Base-by-base conservation (phyloP, 805 yeast species). In the Wickerhamiella australiensis region DNA sequence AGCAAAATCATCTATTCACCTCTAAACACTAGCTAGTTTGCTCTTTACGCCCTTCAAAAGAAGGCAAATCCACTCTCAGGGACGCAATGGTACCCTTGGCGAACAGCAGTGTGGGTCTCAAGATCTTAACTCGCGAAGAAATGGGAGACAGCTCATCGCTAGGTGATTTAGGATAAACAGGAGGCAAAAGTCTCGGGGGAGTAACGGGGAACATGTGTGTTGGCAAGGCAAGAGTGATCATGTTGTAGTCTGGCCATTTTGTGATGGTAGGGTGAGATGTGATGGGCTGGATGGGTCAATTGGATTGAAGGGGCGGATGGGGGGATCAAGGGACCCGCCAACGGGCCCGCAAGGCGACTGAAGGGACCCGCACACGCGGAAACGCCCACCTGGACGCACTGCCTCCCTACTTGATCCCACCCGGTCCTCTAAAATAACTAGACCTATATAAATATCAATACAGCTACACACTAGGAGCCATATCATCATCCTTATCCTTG, bases 401-500 rank as follows among this genome's bases (percentile, higher is more conserved):
- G n/a, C n/a, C n/a, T n/a, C n/a, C n/a, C n/a, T n/a, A n/a, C n/a
- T n/a, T n/a, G n/a, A n/a, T n/a, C n/a, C n/a, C n/a, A n/a, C n/a
- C n/a, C n/a, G n/a, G n/a, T n/a, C n/a, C n/a, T n/a, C n/a, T n/a
- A n/a, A n/a, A n/a, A n/a, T n/a, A 31, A 31, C 36, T 31, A 31
- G 9, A 31, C 6, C 21, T 22, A 31, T 5, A 31, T 31, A 31
- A 26, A 26, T 26, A 26, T 11, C 11, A 26, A 7, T 26, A 26
- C 11, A 26, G 7, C 36, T 44, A 54, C 4, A 56, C 37, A n/a
- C 54, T 51, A 11, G 62, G 61, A 13, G 60, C 61, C 35, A 54
- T 36, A 8, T 56, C 58, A 40, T 47, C 52, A 22, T 54, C 42
- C 57, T 65, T 63, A 17, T 56, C 54, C 52, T 71, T 66, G 52